Base-by-base conservation (phyloP, 495 filamentous ascomycete genomes). In the Haplographium delicatum region DNA sequence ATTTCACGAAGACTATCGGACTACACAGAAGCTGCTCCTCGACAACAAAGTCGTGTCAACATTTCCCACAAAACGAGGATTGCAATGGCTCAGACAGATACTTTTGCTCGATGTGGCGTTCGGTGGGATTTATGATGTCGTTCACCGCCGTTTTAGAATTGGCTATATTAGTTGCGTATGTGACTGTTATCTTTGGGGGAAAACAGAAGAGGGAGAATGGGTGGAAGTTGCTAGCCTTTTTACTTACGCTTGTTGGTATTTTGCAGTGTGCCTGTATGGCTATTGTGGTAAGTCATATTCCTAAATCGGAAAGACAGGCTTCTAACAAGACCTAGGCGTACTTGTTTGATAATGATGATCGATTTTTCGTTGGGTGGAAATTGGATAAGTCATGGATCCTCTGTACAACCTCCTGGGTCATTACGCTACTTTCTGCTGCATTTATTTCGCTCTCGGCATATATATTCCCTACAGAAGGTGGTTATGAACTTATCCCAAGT, bases 31-130 rank as follows among this genome's bases (percentile, higher is more conserved):
- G 82, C 56, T 97, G 91, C 68, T 86, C 76, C 35, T 75, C 71
- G 23, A 55, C 69, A 28, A 35, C 28, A 18, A 43, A 47, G 7
- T 24, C 44, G 4, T 81, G 75, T 52, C 44, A 59, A 5, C 65
- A 62, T 64, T 79, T 86, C 77, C 69, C 74, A 72, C 51, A 76
- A 69, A 68, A 74, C 51, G 73, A 79, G 40, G 85, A 88, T 67
- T 89, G 84, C 69, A 75, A 81, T 54, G 82, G 78, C 58, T 78
- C 87, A 60, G 55, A 58, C 23, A 76, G 81, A 24, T 80, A 82
- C 66, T 95, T 97, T 73, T 95, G 91, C 69, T 84, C 80, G 53
- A 85, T 94, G 79, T 97, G 91, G 91, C 79, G 87, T 26, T 84
- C 82, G 34, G 81, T 88, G 47, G 89, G 86, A 8, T 96, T 95